Evolutionary conservation across 192 early-diverging fungal species (phyloP), one percentile per base, ranked within the genome.

Genomic region (Coemansia sp.): DNA sequence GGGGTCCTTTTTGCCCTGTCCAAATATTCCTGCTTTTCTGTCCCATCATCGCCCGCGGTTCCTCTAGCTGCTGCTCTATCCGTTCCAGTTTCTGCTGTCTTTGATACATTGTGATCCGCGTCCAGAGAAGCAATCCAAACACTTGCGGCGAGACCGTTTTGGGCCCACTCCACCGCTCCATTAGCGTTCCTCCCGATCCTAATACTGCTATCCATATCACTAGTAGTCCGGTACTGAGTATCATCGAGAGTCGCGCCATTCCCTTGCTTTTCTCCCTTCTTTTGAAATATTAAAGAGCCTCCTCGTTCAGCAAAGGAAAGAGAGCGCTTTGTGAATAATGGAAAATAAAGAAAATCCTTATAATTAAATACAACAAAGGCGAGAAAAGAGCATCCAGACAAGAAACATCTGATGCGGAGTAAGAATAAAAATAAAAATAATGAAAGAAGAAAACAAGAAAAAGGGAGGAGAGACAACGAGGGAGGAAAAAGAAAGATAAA

Each of bases 201-300:
- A 79, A 53, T 19, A 73, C 68, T 10, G 76, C 50, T 47, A 79
- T 63, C 68, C 68, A 73, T 43, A 79, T 65, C 23, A 79, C 64
- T 16, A 79, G 58, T 21, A 79, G 56, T 19, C 71, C 66, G 64
- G 45, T 59, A 9, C 48, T 59, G 37, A 70, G 64, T 37, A 65
- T 37, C 43, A 70, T 49, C 56, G 71, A 73, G 15, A 70, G 19
- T 19, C 76, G 71, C 48, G 71, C 70, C 70, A 72, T 72, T 32
- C 39, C 54, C 13, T 61, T 9, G 40, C 4, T n/a, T 61, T n/a
- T 47, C 39, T 18, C 38, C 57, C 13, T 18, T 12, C 21, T 56
- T 57, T 38, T 26, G 1, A 48, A 48, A 48, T 15, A 48, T 57
- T 0, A 16, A 7, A 15, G 15, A 54, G 9, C 9, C 52, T 13